Base-by-base conservation (phyloP, 2,329 filamentous ascomycete genomes). In the Arthrobotrys pseudoclavata region DNA sequence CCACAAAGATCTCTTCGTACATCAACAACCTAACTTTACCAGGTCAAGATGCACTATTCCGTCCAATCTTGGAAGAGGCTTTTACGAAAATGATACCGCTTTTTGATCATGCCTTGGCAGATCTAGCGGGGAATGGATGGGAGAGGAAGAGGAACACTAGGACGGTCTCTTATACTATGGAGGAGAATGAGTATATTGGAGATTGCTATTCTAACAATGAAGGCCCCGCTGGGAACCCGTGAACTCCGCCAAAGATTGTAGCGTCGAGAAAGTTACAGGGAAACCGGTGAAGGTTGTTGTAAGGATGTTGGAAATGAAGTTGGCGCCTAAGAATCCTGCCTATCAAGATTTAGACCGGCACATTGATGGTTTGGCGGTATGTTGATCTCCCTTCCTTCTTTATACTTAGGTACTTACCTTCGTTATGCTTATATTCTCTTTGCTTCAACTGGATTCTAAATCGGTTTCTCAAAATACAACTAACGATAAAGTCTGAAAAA, bases 341-440 rank as follows among this genome's bases (percentile, higher is more conserved):
- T n/a, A 29, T 13, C 20, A 13, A 10, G 1, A 15, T 29, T 0
- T 3, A 6, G 24, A 29, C 2, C 12, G 20, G 22, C 0, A 52
- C 1, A 18, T 52, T 20, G 48, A 52, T 52, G 48, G 48, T 15
- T 13, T 52, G 48, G 24, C 22, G 48, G 48, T 52, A 52, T 12
- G 48, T 29, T 37, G 9, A 18, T 3, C 3, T 10, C 48, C 48
- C 22, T 29, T 34, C 3, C 12, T 34, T 34, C 4, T 34, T 34
- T 34, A 5, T 10, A 4, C 31, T 9, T 7, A 29, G 26, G 6
- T 10, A 4, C 31, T 9, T 7, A 29, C 3, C 7, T 29, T 9
- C 12, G 1, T 34, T 34, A 34, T 7, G 7, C 7, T 9, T 34
- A 34, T 34, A 34, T 34, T 34, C 7, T 9, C 29, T 29, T 29